Percentiles rank a stretch among this genome's conserved stretches.
Conservation (phyloP, 1,139 yeast species). For the Suhomyces chickasaworum region DNA sequence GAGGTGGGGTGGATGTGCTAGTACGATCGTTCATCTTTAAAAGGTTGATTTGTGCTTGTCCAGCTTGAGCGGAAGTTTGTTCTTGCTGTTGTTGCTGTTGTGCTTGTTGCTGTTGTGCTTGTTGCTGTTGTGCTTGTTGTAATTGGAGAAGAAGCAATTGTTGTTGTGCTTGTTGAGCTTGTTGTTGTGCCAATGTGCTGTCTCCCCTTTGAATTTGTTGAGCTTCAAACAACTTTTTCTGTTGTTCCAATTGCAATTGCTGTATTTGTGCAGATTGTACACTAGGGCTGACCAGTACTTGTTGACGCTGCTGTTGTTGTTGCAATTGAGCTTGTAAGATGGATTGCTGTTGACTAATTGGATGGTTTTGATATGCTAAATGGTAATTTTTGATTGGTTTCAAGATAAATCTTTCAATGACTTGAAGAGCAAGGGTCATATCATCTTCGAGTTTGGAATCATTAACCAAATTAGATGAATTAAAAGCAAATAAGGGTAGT, state of each 20-base stretch:
- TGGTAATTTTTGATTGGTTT: slow-evolving; percentile 51
- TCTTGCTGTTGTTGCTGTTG: slow-evolving; percentile 19
- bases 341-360: slow-evolving; percentile 44
- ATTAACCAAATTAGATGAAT: slow-evolving; percentile 23
- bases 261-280: slow-evolving; percentile 28
- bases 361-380: slow-evolving; percentile 51
- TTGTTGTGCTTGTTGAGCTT: slow-evolving; percentile 22
- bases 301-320: slow-evolving; percentile 23
- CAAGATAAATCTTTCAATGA: slow-evolving; percentile 44
- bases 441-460: slow-evolving; percentile 41
- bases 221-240: slow-evolving; percentile 27
- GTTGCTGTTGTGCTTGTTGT: slow-evolving; percentile 23
- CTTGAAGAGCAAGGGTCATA: slow-evolving; percentile 40
- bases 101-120: slow-evolving; percentile 19
- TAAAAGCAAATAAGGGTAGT: slow-evolving; percentile 47
- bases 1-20: slow-evolving; percentile 46
- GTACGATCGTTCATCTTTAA: slow-evolving; percentile 37
- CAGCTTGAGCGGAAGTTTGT: slow-evolving; percentile 17
- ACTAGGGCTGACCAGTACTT: slow-evolving; percentile 20
- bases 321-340: slow-evolving; percentile 29
- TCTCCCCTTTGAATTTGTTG: slow-evolving; percentile 23
- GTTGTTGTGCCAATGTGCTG: slow-evolving; percentile 20
- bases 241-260: slow-evolving; percentile 33
- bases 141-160: slow-evolving; percentile 20
- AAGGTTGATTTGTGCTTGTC: slow-evolving; percentile 29